Conservation (phyloP, 2,329 filamentous ascomycete species). For the Calonectria pteridis region DNA sequence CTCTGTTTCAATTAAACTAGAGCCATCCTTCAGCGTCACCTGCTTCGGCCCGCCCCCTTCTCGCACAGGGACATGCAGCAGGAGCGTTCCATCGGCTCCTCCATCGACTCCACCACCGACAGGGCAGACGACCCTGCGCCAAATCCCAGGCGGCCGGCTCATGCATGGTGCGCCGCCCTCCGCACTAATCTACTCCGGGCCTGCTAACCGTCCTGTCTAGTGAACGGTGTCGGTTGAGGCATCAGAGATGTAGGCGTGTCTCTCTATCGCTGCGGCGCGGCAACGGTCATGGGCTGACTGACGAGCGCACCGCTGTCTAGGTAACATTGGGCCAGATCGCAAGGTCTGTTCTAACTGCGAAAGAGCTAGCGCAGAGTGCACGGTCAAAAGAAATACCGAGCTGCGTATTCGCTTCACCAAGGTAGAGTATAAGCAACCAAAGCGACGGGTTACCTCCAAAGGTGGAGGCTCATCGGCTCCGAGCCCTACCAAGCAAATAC, state of each 20-base stretch:
- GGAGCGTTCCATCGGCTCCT: not conserved
- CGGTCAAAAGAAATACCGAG: not conserved
- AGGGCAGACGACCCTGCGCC: not conserved
- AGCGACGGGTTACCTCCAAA: not conserved
- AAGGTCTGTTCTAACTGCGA: not conserved
- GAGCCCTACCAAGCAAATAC: not conserved
- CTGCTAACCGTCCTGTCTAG: not conserved
- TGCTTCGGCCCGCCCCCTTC: not conserved
- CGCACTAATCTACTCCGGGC: not conserved
- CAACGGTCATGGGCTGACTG: not conserved
- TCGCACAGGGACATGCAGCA: not conserved
- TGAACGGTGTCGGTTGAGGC: not conserved
- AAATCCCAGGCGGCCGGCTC: not conserved
- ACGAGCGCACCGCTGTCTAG: not conserved
- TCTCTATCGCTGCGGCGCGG: too few relatives aligned
- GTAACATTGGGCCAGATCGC: not conserved
- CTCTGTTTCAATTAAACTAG: not conserved
- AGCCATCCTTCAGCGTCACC: not conserved
- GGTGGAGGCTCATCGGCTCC: not conserved
- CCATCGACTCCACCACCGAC: not conserved
- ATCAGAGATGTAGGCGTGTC: not conserved
- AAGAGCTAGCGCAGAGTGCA: not conserved
- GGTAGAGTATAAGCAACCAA: not conserved
- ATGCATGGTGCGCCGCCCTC: not conserved
- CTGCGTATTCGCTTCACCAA: not conserved